These are phyloP conservation scores for Cercophora newfieldiana DNA, from an alignment of 495 filamentous ascomycete species.

Conservation along the genomic window DNA sequence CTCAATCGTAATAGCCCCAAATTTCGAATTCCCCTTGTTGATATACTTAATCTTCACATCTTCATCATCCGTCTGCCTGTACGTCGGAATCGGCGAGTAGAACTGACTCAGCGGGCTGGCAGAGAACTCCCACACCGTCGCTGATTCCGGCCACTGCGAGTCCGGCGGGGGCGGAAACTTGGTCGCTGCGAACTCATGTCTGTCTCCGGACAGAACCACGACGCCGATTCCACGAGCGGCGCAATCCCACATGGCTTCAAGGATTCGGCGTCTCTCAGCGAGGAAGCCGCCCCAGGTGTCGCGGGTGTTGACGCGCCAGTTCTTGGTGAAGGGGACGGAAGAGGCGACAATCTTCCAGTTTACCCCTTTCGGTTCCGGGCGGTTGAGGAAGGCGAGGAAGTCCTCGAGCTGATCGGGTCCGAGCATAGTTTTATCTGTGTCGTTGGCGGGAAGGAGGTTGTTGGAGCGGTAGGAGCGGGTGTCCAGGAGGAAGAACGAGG, in stretches of 20 bases:
- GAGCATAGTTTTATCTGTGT: constrained; percentile 77
- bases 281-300: constrained; percentile 96
- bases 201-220: constrained; percentile 82
- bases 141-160: constrained; percentile 54
- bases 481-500: constrained; percentile 92
- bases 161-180: constrained; percentile 72
- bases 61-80: constrained; percentile 71
- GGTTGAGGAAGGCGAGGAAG: constrained; percentile 71
- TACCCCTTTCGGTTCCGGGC: constrained; percentile 69
- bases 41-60: constrained; percentile 83
- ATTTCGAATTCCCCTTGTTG: constrained; percentile 85
- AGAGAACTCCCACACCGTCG: constrained; percentile 81
- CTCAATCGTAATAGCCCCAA: constrained; percentile 83
- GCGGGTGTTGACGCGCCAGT: constrained; percentile 78
- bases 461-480: constrained; percentile 81
- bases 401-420: constrained; percentile 75
- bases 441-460: constrained; percentile 49
- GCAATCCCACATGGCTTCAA: constrained; percentile 89
- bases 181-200: constrained; percentile 94
- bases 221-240: constrained; percentile 72
- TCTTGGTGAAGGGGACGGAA: constrained; percentile 92
- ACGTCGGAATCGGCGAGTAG: constrained; percentile 82
- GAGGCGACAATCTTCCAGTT: constrained; percentile 92
- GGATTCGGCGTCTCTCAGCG: constrained; percentile 70
- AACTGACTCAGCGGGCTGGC: constrained; percentile 91